phyloP scores from a whole-genome alignment of 306 rosid genomes.

The Arachis hypogaea region DNA sequence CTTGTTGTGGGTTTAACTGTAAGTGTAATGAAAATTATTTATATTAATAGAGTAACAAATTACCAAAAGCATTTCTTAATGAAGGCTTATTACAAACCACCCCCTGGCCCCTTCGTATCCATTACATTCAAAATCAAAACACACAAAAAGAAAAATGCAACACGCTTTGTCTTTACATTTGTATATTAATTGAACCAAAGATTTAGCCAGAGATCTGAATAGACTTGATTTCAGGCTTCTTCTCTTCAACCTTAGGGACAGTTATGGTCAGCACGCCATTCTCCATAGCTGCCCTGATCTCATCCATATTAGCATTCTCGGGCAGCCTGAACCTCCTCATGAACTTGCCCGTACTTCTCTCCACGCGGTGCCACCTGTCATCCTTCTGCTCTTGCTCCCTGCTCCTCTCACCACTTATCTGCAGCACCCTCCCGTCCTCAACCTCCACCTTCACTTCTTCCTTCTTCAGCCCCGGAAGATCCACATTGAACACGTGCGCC shows the following conservation, averaged over 20 bases:
- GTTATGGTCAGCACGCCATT: constrained; percentile 43
- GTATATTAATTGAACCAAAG: neutral
- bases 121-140: too few species aligned
- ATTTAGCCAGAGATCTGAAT: constrained; percentile 37
- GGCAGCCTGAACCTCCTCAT: constrained; percentile 41
- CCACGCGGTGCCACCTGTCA: constrained; percentile 39
- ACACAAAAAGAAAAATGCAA: too few species aligned
- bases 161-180: too few species aligned
- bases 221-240: constrained; percentile 33
- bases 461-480: constrained; percentile 43
- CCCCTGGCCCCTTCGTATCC: too few species aligned
- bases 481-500: constrained; percentile 42
- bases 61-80: too few species aligned
- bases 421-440: constrained; percentile 38
- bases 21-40: too few species aligned
- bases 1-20: too few species aligned
- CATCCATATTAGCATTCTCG: constrained; percentile 35
- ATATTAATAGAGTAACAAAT: too few species aligned
- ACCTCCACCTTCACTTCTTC: constrained; percentile 45
- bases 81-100: too few species aligned
- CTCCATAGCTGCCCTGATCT: constrained; percentile 33
- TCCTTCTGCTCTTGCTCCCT: constrained; percentile 40
- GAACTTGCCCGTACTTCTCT: constrained; percentile 39
- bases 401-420: constrained; percentile 44
- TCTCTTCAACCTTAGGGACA: constrained; percentile 40